Evolutionary conservation across 2,329 filamentous ascomycete genomes (phyloP), one percentile per base, ranked within the genome.

Genomic region (Penicillium polonicum): DNA sequence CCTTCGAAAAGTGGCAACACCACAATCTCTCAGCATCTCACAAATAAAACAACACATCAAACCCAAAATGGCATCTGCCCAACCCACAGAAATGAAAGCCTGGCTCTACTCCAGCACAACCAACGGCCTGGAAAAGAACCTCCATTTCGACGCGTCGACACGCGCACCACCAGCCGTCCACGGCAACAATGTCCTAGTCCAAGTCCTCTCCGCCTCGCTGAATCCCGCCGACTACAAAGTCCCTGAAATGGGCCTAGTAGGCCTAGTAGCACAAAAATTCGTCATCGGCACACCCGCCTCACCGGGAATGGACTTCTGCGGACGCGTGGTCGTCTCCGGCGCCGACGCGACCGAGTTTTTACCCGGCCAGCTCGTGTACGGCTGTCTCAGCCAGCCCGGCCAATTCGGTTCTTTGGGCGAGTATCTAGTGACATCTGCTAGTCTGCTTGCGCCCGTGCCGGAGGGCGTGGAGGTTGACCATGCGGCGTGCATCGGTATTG

Each of bases 191-290:
- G 67, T 85, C 49, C 77, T 87, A 7, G 74, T 87, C 50, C 72
- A 81, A 61, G 80, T 87, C 17, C 70, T 80, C 54, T 73, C 77
- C 51, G 77, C 78, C 36, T 72, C 79, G 15, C 68, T 87, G 60
- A 88, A 88, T 65, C 84, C 85, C 0, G 81, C 81, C 42, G 86
- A 88, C 75, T 82, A 85, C 78, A 88, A 88, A 68, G 55, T 82
- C 0, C 74, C 81, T 3, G 85, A 88, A 67, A 69, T 78, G n/a
- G 68, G 78, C 0, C 27, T 78, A 5, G 49, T 83, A 13, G 68
- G 78, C 0, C 27, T 78, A 5, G 49, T 83, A 13, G 66, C 69
- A 1, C 72, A 74, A 5, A 61, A 76, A 35, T 21, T 78, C 62
- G 8, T 79, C 36, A 65, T 70, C 13, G 68, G 67, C 7, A 57